A percentile compares a stretch with the other conserved stretches of the same genome.
Evolutionary conservation across 805 yeast species (phyloP).

Genomic region (Lipomyces starkeyi): DNA sequence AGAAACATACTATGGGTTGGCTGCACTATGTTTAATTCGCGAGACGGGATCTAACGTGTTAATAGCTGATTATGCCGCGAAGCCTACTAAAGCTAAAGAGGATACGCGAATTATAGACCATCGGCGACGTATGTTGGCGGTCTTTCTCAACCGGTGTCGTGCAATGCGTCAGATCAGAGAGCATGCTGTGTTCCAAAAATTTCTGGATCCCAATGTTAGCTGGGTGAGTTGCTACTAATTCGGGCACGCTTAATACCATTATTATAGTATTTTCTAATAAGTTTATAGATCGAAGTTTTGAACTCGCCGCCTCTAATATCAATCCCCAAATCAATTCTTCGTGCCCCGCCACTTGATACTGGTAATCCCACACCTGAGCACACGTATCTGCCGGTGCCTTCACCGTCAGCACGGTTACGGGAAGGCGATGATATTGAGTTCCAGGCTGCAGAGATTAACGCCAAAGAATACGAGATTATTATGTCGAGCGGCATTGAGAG

Average conservation of each 20-base stretch:
- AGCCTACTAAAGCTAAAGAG: conserved; percentile 54
- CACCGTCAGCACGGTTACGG: conserved; percentile 48
- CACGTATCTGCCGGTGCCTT: conserved; percentile 66
- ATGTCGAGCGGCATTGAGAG: conserved; percentile 59
- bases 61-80: conserved; percentile 51
- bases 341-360: conserved; percentile 69
- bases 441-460: conserved; percentile 51
- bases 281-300: conserved; percentile 60
- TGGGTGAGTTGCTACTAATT: conserved; percentile 53
- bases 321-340: conserved; percentile 59
- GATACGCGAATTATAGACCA: conserved; percentile 58
- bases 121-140: conserved; percentile 74
- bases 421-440: conserved; percentile 52
- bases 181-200: conserved; percentile 70
- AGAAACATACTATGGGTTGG: conserved; percentile 65
- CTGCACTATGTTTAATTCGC: neutral
- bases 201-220: conserved; percentile 81
- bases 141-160: conserved; percentile 78
- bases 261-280: neutral
- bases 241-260: no score
- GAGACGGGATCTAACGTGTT: neutral
- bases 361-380: conserved; percentile 63
- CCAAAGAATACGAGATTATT: conserved; percentile 55
- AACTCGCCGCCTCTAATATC: conserved; percentile 59
- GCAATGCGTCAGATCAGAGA: conserved; percentile 60